These are phyloP conservation scores for Manihot esculenta DNA, from an alignment of 441 rosid genomes.

Conservation along the genomic window DNA sequence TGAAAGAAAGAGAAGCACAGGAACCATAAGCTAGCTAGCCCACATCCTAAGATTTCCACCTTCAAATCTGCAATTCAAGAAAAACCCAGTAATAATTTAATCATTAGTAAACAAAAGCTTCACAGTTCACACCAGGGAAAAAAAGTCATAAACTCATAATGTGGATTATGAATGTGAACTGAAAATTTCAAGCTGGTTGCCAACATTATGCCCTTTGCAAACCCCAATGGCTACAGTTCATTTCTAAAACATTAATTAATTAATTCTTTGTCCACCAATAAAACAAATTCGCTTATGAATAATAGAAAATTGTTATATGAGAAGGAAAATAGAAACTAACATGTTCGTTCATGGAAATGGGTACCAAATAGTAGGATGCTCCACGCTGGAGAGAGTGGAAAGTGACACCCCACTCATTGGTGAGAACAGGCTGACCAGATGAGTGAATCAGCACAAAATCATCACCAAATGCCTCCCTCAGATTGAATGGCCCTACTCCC, in stretches of 20 bases:
- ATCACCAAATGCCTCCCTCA: constrained; percentile 85
- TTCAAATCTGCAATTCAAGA: constrained; percentile 54
- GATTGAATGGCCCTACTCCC: constrained; percentile 64
- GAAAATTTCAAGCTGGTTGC: background rate
- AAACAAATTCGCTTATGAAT: background rate
- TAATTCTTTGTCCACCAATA: background rate
- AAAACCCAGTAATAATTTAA: background rate
- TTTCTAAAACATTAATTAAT: background rate
- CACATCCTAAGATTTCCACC: constrained; percentile 32
- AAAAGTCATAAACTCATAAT: background rate
- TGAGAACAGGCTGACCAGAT: constrained; percentile 73
- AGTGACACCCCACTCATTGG: constrained; percentile 82
- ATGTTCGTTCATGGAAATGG: constrained; percentile 15
- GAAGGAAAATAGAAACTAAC: constrained; percentile 16
- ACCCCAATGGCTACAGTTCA: background rate
- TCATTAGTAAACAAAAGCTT: constrained; percentile 18
- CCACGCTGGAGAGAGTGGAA: constrained; percentile 82
- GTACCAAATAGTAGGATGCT: constrained; percentile 74
- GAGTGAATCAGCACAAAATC: constrained; percentile 68
- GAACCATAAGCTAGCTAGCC: constrained; percentile 13
- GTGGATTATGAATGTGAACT: too few relatives aligned
- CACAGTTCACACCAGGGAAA: constrained; percentile 21
- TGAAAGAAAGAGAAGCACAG: background rate
- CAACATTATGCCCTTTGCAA: background rate
- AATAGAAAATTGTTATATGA: background rate